A percentile compares a stretch with the other conserved stretches of the same genome.
phyloP scores from a whole-genome alignment of 371 early-diverging fungal genomes.

The Actinomortierella ambigua region DNA sequence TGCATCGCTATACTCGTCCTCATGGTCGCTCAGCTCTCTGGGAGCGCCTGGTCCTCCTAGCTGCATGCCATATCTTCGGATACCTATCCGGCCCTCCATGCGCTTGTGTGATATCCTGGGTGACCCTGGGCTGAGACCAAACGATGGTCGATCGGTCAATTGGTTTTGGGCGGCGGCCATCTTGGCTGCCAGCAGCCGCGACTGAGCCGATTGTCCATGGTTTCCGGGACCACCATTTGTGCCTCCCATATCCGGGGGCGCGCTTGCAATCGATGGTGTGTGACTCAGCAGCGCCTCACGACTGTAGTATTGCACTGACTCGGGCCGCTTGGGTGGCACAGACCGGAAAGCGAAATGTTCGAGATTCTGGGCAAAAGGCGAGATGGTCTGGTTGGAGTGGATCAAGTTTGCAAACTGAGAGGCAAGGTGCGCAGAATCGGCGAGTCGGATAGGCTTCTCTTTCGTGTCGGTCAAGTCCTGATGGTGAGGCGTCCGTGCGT shows the following conservation, averaged over 20 bases:
- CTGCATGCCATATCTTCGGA: constrained; percentile 44
- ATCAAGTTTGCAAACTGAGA: constrained; percentile 84
- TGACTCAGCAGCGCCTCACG: not conserved
- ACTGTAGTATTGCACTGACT: constrained; percentile 42
- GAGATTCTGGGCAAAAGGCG: constrained; percentile 76
- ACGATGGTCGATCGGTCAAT: too few species aligned
- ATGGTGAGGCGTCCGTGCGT: constrained; percentile 9
- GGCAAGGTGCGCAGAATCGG: constrained; percentile 57
- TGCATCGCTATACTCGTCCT: constrained; percentile 44
- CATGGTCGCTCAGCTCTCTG: constrained; percentile 38
- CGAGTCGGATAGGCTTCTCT: constrained; percentile 62
- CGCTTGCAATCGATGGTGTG: too few species aligned
- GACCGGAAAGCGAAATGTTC: constrained; percentile 82
- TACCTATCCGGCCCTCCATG: constrained; percentile 31
- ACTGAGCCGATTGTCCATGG: too few species aligned
- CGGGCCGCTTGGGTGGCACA: constrained; percentile 52
- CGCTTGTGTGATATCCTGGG: constrained; percentile 42
- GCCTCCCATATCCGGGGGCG: too few species aligned
- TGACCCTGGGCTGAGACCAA: constrained; percentile 1
- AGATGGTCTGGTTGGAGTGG: constrained; percentile 82
- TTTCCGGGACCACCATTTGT: too few species aligned
- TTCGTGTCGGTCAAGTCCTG: constrained; percentile 14
- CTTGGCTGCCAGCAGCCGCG: too few species aligned
- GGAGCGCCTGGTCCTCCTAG: constrained; percentile 41
- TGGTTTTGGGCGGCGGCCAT: too few species aligned